Percentiles rank a stretch among this genome's conserved stretches.
Conservation (phyloP, 169 alveolate species). For the Cryptosporidium tyzzeri region DNA sequence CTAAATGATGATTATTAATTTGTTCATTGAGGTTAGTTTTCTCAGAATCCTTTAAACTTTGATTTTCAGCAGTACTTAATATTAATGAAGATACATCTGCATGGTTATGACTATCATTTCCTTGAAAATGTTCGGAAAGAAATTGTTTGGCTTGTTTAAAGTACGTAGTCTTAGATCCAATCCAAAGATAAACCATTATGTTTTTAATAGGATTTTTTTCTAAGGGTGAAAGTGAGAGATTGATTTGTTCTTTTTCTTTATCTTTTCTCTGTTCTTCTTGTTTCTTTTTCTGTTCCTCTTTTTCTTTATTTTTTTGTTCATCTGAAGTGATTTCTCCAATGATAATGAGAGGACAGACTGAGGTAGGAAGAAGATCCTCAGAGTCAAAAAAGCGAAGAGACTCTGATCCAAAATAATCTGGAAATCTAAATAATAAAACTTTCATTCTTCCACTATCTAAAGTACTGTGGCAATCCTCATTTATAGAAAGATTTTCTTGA, state of each 20-base stretch:
- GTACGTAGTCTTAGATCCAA: slow-evolving; percentile 30
- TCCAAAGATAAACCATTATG: slow-evolving; percentile 10
- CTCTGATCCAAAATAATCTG: slow-evolving; percentile 41
- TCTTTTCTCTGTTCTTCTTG: not conserved
- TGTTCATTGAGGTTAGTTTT: not conserved
- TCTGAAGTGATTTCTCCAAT: not conserved
- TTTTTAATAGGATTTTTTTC: not conserved
- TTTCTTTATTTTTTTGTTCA: not conserved
- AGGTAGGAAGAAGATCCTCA: slow-evolving; percentile 39
- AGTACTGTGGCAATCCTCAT: not conserved
- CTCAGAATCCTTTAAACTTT: not conserved
- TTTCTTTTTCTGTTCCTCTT: not conserved
- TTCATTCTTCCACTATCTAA: not conserved
- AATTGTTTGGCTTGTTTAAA: slow-evolving; percentile 31
- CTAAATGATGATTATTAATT: not conserved
- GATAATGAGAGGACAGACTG: slow-evolving; percentile 26
- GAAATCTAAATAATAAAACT: slow-evolving; percentile 25
- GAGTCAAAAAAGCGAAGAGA: slow-evolving; percentile 47
- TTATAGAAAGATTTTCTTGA: not conserved
- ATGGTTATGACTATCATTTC: not conserved
- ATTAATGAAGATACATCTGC: not conserved
- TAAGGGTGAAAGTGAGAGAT: not conserved
- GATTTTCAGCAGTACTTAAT: not conserved
- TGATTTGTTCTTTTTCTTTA: not conserved
- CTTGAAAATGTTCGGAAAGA: not conserved